These are phyloP conservation scores for Fusarium paranaense DNA, from an alignment of 2,329 filamentous ascomycete species.

Conservation along the genomic window DNA sequence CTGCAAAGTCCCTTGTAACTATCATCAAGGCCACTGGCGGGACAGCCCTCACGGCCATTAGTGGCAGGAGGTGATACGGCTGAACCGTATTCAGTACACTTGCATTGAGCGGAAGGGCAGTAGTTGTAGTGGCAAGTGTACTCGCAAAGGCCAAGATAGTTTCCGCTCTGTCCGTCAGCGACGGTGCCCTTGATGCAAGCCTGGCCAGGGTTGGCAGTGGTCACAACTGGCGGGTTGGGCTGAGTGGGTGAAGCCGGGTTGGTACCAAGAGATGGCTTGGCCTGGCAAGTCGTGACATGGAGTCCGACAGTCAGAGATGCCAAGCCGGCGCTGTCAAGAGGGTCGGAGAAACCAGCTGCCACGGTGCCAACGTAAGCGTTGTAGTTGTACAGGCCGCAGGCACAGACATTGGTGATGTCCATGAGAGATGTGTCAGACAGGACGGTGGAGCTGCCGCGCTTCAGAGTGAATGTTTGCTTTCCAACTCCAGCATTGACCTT, in stretches of 20 bases:
- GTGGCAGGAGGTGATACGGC: conserved; percentile 40
- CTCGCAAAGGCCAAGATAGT: conserved; percentile 52
- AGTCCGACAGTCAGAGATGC: conserved; percentile 46
- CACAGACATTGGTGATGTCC: conserved; percentile 60
- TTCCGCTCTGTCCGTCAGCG: conserved; percentile 45
- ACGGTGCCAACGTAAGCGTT: conserved; percentile 66
- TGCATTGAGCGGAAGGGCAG: conserved; percentile 49
- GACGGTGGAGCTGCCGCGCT: conserved; percentile 54
- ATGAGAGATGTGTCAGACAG: conserved; percentile 61
- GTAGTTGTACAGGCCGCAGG: conserved; percentile 67
- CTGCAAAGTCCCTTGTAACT: conserved; percentile 59
- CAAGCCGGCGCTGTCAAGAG: conserved; percentile 42
- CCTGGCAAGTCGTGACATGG: conserved; percentile 45
- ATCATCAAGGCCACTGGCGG: conserved; percentile 47
- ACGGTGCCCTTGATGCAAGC: conserved; percentile 45
- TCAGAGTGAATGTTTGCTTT: conserved; percentile 56
- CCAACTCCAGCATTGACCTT: conserved; percentile 59
- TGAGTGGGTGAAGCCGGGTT: conserved; percentile 50
- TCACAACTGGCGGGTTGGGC: conserved; percentile 41
- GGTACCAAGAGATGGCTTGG: conserved; percentile 47
- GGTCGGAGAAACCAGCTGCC: conserved; percentile 49
- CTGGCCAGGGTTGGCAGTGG: conserved; percentile 13
- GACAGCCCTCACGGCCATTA: conserved; percentile 48
- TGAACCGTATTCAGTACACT: conserved; percentile 48
- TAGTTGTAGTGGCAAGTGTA: conserved; percentile 49